Conservation (phyloP, 805 yeast genomes). For the Torulaspora quercuum region DNA sequence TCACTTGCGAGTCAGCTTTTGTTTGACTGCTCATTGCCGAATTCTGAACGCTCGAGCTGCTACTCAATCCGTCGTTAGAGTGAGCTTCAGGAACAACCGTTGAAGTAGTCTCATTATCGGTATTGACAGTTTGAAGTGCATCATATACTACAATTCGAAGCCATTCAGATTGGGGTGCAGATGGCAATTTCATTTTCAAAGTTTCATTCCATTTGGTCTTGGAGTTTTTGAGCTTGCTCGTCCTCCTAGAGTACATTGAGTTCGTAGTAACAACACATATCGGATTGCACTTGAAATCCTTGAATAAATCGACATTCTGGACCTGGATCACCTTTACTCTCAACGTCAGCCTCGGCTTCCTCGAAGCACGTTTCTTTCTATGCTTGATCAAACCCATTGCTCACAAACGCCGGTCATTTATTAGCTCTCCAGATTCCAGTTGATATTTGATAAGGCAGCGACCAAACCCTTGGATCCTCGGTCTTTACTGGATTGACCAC, state of each 20-base stretch:
- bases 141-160: slow-evolving; percentile 33
- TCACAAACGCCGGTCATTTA: no score
- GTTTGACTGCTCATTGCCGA: slow-evolving; percentile 1
- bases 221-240: slow-evolving; percentile 25
- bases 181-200: slow-evolving; percentile 30
- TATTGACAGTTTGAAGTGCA: slow-evolving; percentile 17
- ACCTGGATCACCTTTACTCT: slow-evolving; percentile 25
- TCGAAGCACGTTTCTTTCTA: slow-evolving; percentile 16
- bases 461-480: not conserved
- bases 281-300: slow-evolving; percentile 31
- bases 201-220: slow-evolving; percentile 29
- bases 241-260: slow-evolving; percentile 24
- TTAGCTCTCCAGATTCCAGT: no score
- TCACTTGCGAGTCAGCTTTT: slow-evolving; percentile 1
- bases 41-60: slow-evolving; percentile 4
- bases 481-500: not conserved
- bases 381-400: slow-evolving; percentile 21
- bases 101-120: slow-evolving; percentile 2
- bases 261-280: slow-evolving; percentile 32
- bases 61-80: slow-evolving; percentile 1
- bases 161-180: slow-evolving; percentile 28
- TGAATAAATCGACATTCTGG: slow-evolving; percentile 24
- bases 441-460: no score
- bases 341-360: slow-evolving; percentile 19
- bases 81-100: slow-evolving; percentile 4